A percentile compares a stretch with the other conserved stretches of the same genome.
These are phyloP conservation scores for Pseudopediastrum boryanum DNA, from an alignment of 139 green algal species.

Conservation along the genomic window DNA sequence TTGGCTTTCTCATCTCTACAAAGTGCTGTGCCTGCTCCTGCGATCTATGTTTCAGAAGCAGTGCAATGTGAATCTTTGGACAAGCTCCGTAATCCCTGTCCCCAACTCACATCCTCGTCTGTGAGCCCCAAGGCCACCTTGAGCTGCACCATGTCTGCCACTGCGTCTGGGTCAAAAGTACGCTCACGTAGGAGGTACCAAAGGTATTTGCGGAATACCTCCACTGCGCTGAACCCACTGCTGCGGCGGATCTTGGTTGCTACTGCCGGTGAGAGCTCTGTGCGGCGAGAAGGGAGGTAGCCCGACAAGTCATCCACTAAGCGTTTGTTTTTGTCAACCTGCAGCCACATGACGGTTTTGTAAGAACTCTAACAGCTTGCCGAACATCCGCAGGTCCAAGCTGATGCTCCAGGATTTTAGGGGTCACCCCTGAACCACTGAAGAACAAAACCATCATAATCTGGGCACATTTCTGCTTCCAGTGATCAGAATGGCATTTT, in stretches of 20 bases:
- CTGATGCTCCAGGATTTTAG: too few relatives aligned
- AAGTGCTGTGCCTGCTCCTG: too few relatives aligned
- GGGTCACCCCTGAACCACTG: neutral
- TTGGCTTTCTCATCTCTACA: too few relatives aligned
- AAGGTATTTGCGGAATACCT: slow-evolving; percentile 98
- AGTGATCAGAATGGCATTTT: neutral
- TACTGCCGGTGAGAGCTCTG: slow-evolving; percentile 55
- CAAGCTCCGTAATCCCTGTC: too few relatives aligned
- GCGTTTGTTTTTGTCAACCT: slow-evolving; percentile 77
- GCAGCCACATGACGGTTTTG: too few relatives aligned
- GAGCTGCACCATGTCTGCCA: slow-evolving; percentile 91
- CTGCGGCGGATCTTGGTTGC: slow-evolving; percentile 44
- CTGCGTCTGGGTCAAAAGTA: slow-evolving; percentile 87
- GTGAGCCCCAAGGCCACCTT: slow-evolving; percentile 67
- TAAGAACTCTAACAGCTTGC: neutral
- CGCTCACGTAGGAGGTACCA: slow-evolving; percentile 94
- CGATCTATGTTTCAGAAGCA: too few relatives aligned
- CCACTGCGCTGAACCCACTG: slow-evolving; percentile 80
- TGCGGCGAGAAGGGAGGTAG: slow-evolving; percentile 75
- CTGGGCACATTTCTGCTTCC: neutral
- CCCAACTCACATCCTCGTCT: slow-evolving; percentile 57
- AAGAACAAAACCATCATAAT: neutral
- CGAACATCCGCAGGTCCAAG: neutral
- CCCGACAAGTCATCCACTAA: slow-evolving; percentile 77
- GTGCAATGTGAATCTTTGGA: too few relatives aligned